Evolutionary conservation across 176 grass and related monocot species (phyloP), one percentile per base, ranked within the genome.

Genomic region (Tillandsia leiboldiana): DNA sequence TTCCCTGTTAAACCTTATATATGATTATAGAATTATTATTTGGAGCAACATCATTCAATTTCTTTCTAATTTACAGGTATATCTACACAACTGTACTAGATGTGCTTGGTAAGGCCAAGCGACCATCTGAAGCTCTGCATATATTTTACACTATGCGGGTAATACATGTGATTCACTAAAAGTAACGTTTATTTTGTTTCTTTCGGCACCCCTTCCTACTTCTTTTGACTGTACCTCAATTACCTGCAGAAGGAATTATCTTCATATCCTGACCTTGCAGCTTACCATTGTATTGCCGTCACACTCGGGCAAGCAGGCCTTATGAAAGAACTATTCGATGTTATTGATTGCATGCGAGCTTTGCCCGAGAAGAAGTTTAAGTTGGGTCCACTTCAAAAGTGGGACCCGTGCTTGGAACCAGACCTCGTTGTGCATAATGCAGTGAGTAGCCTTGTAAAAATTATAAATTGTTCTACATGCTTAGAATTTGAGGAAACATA

Each of bases 271-370:
- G 93, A 96, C 53, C 81, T 89, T 51, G 88, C 93, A 7, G 81
- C 93, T 65, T 92, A 97, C 81, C 86, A 85, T 83, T 97, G 93
- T 91, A 90, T 97, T 53, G 83, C 86, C 63, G 89, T 92, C 28
- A 85, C 77, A 76, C 88, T 97, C 4, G 93, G 93, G 51, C 89
- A 92, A 89, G 86, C 89, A 78, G 93, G 93, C 53, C 81, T 97
- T 72, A 77, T 97, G 77, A 92, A 92, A 84, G 93, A 92, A 84
- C 77, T 97, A 78, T 97, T 97, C 70, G 89, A 97, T 87, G 83
- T 97, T 23, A 92, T 97, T 53, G 93, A 97, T 72, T 87, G 86
- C 77, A 92, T 97, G 93, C 72, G 54, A 78, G 84, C 78, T 77
- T 59, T 69, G 66, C 89, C 86, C 70, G 75, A 24, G 53, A 96